Evolutionary conservation across 2,329 filamentous ascomycete genomes (phyloP), one percentile per base, ranked within the genome.

Genomic region (Scleromitrula shiraiana): DNA sequence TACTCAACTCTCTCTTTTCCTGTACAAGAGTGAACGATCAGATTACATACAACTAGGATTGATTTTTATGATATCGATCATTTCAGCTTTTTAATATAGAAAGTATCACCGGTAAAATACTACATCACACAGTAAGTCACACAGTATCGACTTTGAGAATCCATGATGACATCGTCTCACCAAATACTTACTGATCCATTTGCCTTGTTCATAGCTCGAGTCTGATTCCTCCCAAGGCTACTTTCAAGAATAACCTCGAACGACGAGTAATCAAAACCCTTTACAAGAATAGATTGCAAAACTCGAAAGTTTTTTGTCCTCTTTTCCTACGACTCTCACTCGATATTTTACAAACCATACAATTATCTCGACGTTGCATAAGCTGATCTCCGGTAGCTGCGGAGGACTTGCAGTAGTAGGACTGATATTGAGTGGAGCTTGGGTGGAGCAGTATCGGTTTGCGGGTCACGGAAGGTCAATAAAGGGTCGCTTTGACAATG

Each of bases 131-230:
- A n/a, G n/a, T n/a, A 8, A 29, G 19, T 47, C 38, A 42, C 17
- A 42, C 37, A 36, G 15, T 27, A 19, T 38, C 33, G 19, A 9
- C 15, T 4, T 12, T 12, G 24, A 40, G 33, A n/a, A 15, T 7
- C 30, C 27, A 38, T 24, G n/a, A 15, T 37, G 22, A 27, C 9
- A 30, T 19, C 35, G 12, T 32, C n/a, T n/a, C 26, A 29, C 38
- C 14, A 20, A 41, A 29, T 41, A 36, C 45, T 47, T 26, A n/a
- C n/a, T n/a, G n/a, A n/a, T n/a, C n/a, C n/a, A 47, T 22, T 42
- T 38, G 35, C 38, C 15, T 42, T 23, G 23, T 9, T 20, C 45
- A 8, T n/a, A 46, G 43, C 38, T 24, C 26, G n/a, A 41, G 38
- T 3, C 26, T 17, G 5, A 5, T 2, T 19, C n/a, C 7, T 8